phyloP scores from a whole-genome alignment of 805 yeast species.

The Phaffomyces antillensis region DNA sequence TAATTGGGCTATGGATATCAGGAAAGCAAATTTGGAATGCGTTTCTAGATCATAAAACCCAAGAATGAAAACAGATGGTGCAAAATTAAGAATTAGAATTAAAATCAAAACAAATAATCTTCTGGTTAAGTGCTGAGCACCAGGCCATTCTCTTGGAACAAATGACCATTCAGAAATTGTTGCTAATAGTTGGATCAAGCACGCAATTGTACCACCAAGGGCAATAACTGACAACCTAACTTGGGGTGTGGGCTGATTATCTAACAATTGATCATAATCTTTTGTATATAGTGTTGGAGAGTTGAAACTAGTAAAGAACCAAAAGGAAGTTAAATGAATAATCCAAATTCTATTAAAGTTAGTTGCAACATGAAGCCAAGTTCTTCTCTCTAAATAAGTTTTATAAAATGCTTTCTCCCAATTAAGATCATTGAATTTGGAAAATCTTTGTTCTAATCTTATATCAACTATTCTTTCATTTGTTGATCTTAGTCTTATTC shows the following conservation, averaged over 20 bases:
- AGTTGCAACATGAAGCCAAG: constrained; percentile 69
- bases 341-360: constrained; percentile 79
- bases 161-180: constrained; percentile 51
- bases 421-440: constrained; percentile 40
- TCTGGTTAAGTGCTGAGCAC: constrained; percentile 50
- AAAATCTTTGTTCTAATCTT: constrained; percentile 47
- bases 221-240: constrained; percentile 52
- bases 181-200: constrained; percentile 50
- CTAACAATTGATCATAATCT: constrained; percentile 42
- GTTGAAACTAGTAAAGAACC: constrained; percentile 72
- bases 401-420: constrained; percentile 69
- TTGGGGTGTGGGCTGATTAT: constrained; percentile 57
- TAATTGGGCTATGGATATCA: constrained; percentile 47
- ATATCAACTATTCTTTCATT: constrained; percentile 43
- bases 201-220: constrained; percentile 60
- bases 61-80: constrained; percentile 50
- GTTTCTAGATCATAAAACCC: constrained; percentile 31
- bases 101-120: constrained; percentile 38
- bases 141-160: constrained; percentile 70
- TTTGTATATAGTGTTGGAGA: constrained; percentile 63
- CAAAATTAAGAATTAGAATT: constrained; percentile 38
- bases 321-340: constrained; percentile 64
- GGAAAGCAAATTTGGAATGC: constrained; percentile 31
- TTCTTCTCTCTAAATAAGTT: constrained; percentile 66
- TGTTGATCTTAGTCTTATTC: constrained; percentile 37